Conservation (phyloP, 192 early-diverging fungal species). For the Irineochytrium annulatum region DNA sequence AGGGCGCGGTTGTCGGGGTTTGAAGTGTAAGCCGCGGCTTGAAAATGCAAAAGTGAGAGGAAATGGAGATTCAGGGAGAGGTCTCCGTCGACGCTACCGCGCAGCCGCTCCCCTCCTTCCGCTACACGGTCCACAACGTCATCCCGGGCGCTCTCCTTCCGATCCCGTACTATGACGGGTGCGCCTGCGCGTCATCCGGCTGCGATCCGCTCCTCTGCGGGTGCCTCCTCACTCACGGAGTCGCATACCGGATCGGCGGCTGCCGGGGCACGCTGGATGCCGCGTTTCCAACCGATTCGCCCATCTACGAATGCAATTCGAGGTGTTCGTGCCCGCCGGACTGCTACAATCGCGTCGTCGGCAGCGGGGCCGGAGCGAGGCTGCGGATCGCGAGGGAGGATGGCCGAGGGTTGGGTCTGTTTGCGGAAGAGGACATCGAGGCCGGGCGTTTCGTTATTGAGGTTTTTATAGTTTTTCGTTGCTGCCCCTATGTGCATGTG, state of each 20-base stretch:
- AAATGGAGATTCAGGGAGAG: no score
- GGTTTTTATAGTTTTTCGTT: no score
- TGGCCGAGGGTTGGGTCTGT: conserved; percentile 18
- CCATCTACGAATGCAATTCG: conserved; percentile 40
- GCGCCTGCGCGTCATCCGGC: neutral
- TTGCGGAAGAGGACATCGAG: conserved; percentile 1
- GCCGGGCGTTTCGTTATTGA: conserved; percentile 27
- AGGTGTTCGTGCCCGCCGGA: conserved; percentile 25
- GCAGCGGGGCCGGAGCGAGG: conserved; percentile 4
- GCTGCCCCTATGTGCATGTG: no score
- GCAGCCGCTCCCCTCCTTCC: no score
- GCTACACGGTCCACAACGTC: neutral
- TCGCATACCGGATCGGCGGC: conserved; percentile 1
- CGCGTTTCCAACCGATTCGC: neutral
- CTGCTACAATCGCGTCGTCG: conserved; percentile 33
- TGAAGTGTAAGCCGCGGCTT: no score
- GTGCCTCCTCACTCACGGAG: neutral
- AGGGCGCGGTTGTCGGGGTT: no score
- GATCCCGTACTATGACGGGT: conserved; percentile 4
- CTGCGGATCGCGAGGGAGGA: conserved; percentile 9
- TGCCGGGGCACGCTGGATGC: conserved; percentile 3
- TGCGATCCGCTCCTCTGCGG: neutral
- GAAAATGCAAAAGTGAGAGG: no score
- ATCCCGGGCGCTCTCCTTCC: neutral
- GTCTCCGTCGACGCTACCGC: no score